Base-by-base conservation (phyloP, 768 basidiomycete species). In the Bullera alba region DNA sequence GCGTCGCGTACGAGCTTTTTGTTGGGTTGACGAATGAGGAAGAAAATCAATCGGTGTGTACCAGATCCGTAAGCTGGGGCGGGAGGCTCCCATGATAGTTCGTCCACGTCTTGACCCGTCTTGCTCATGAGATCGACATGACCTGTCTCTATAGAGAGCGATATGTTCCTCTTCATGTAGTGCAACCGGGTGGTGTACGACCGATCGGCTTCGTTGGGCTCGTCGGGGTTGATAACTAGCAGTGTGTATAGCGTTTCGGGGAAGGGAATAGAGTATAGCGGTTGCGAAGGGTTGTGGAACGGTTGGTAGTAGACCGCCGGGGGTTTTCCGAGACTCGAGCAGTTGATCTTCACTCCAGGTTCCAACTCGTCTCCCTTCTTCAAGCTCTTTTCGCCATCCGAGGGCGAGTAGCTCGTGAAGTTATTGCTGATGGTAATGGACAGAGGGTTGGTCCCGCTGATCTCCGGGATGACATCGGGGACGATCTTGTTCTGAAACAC, bases 401-500 rank as follows among this genome's bases (percentile, higher is more conserved):
- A 19, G n/a, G 17, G 29, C 14, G 17, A 42, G 14, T 46, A 4
- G 0, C n/a, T n/a, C 23, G 23, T 1, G 12, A 16, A 27, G 47
- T 34, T 15, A 22, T 8, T 17, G 27, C 65, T 38, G 19, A 17
- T 50, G 39, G 17, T 38, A 29, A 5, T 53, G 46, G 80, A 82
- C 12, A 96, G 74, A 64, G 93, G 87, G 30, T 88, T 63, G 16
- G 81, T 79, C 0, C 89, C 88, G 44, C 78, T 80, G 6, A 93
- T 66, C 30, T 75, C 75, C 0, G 86, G 81, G 16, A 96, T 69
- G 10, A 92, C 75, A 65, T 99, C 93, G 0, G 93, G 92, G 2
- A 95, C 77, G 50, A 97, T 83, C 43, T 83, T 75, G 88, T 95
- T 89, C 74, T 91, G 87, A 60, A 88, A 78, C 38, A 97, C 65